phyloP scores from a whole-genome alignment of 2,329 filamentous ascomycete species.

The Bipolaris zeicola region DNA sequence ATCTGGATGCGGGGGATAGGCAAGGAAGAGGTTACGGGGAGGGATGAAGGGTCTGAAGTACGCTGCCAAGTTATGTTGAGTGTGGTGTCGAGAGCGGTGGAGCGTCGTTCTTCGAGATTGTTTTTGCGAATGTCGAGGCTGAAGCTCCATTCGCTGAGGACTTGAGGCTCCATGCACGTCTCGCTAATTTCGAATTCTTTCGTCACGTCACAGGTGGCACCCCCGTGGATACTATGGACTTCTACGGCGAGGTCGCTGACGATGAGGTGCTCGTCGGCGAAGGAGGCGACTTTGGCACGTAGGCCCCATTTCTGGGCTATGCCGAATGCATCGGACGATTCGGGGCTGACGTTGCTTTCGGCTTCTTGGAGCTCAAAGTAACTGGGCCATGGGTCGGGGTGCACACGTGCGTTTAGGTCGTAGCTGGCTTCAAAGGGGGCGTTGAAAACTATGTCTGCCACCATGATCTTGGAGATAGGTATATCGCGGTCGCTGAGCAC shows the following conservation, averaged over 20 bases:
- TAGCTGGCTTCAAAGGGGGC: slow-evolving; percentile 92
- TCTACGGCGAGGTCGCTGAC: slow-evolving; percentile 70
- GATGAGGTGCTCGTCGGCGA: slow-evolving; percentile 67
- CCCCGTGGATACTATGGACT: slow-evolving; percentile 65
- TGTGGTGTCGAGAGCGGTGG: slow-evolving; percentile 74
- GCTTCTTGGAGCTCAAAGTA: slow-evolving; percentile 71
- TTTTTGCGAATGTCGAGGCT: slow-evolving; percentile 75
- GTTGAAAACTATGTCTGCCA: slow-evolving; percentile 73
- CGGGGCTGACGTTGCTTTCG: slow-evolving; percentile 38
- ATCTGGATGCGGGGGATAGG: slow-evolving; percentile 80
- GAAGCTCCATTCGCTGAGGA: slow-evolving; percentile 74
- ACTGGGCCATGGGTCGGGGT: slow-evolving; percentile 82
- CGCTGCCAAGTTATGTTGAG: slow-evolving; percentile 81
- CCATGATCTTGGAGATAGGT: slow-evolving; percentile 74
- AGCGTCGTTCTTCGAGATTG: slow-evolving; percentile 79
- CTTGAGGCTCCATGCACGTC: slow-evolving; percentile 64
- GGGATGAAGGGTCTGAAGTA: slow-evolving; percentile 40
- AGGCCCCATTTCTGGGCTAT: slow-evolving; percentile 83
- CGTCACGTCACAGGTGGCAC: slow-evolving; percentile 60
- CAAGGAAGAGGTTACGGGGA: slow-evolving; percentile 60
- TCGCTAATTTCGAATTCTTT: slow-evolving; percentile 36
- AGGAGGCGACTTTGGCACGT: slow-evolving; percentile 72
- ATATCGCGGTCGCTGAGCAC: slow-evolving; percentile 80
- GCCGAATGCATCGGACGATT: slow-evolving; percentile 58
- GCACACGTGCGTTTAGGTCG: slow-evolving; percentile 79